Percentiles rank a stretch among this genome's conserved stretches.
Conservation (phyloP, 1,284 basidiomycete genomes). For the Puccinia triticina region DNA sequence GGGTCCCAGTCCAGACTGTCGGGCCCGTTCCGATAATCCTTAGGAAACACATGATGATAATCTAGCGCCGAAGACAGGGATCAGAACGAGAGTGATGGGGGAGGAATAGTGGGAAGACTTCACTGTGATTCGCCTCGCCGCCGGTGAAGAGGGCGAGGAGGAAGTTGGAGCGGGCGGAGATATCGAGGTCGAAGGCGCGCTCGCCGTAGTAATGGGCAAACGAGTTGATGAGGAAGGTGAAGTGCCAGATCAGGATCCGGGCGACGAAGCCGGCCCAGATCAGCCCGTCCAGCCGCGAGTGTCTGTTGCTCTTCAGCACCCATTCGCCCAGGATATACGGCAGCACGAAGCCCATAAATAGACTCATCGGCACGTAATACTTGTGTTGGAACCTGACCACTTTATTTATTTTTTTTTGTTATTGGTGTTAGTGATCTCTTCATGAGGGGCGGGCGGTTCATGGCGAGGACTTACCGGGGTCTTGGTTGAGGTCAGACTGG, state of each 20-base stretch:
- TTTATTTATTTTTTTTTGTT: constrained; percentile 57
- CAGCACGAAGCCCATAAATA: constrained; percentile 60
- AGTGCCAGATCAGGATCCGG: constrained; percentile 71
- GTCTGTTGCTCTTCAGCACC: constrained; percentile 66
- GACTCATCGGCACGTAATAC: constrained; percentile 64
- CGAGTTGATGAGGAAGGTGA: constrained; percentile 78
- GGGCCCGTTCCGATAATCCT: constrained; percentile 69
- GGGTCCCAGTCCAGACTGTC: constrained; percentile 73
- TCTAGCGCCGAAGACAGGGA: constrained; percentile 2
- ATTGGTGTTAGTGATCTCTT: too few relatives aligned
- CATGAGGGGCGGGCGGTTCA: neutral
- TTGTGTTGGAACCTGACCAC: constrained; percentile 75
- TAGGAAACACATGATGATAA: constrained; percentile 73
- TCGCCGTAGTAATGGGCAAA: constrained; percentile 77
- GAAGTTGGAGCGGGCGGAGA: constrained; percentile 75
- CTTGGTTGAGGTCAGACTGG: constrained; percentile 70
- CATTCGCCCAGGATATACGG: constrained; percentile 69
- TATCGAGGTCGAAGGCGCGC: constrained; percentile 76
- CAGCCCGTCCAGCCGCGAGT: constrained; percentile 66
- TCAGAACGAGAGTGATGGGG: neutral
- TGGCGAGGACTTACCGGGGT: constrained; percentile 65
- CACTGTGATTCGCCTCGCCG: constrained; percentile 79
- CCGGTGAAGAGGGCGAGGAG: constrained; percentile 71
- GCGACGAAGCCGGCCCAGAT: constrained; percentile 72
- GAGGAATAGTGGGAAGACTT: constrained; percentile 61